Conservation (phyloP, 306 rosid genomes). For the Lotus japonicus region DNA sequence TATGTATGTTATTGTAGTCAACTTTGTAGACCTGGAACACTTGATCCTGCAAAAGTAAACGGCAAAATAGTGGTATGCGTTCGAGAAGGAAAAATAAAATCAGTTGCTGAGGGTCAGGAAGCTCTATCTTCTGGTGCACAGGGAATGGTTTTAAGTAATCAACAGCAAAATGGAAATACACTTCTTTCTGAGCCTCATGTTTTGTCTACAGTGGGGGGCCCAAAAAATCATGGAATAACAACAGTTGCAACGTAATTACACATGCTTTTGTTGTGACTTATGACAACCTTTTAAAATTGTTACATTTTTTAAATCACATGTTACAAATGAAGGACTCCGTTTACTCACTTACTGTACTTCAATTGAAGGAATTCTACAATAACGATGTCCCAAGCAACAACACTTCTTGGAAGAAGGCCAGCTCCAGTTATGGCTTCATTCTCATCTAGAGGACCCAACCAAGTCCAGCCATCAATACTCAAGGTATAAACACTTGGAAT, state of each 20-base stretch:
- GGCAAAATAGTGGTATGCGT: slow-evolving; percentile 49
- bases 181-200: slow-evolving; percentile 44
- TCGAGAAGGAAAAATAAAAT: slow-evolving; percentile 38
- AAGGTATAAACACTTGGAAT: slow-evolving; percentile 7
- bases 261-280: too few relatives aligned
- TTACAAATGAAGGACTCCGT: neutral
- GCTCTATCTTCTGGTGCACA: slow-evolving; percentile 47
- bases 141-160: slow-evolving; percentile 48
- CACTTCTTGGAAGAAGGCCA: slow-evolving; percentile 14
- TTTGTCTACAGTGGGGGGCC: slow-evolving; percentile 22
- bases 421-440: slow-evolving; percentile 33
- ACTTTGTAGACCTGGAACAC: slow-evolving; percentile 35
- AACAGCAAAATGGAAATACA: slow-evolving; percentile 22
- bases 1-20: neutral
- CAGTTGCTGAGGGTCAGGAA: slow-evolving; percentile 31
- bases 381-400: slow-evolving; percentile 14
- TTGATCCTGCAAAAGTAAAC: slow-evolving; percentile 44
- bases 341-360: neutral
- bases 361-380: neutral
- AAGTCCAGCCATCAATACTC: slow-evolving; percentile 25
- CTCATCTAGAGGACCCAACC: slow-evolving; percentile 32
- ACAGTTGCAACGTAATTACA: neutral
- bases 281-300: neutral
- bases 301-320: neutral
- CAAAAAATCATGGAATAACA: neutral